A percentile compares a stretch with the other conserved stretches of the same genome.
phyloP scores from a whole-genome alignment of 805 yeast genomes.

The Pichia deserticola region DNA sequence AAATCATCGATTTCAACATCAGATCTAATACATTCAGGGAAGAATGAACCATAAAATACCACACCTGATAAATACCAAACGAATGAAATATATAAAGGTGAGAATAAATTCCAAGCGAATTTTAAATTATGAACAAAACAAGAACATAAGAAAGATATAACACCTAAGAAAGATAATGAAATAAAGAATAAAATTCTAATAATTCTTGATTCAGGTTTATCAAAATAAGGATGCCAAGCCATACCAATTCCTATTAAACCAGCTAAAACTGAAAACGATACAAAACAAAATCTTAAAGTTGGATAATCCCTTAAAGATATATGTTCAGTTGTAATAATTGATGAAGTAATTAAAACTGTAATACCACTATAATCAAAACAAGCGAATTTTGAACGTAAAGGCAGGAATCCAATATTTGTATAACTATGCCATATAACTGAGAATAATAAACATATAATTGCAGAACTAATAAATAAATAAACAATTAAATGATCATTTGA shows the following conservation, averaged over 20 bases:
- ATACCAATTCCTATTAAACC: constrained; percentile 69
- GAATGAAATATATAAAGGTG: constrained; percentile 67
- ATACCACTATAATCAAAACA: constrained; percentile 95
- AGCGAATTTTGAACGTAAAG: constrained; percentile 66
- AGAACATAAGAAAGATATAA: constrained; percentile 52
- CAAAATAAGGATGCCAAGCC: constrained; percentile 92
- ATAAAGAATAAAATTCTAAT: constrained; percentile 75
- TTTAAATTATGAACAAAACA: constrained; percentile 47
- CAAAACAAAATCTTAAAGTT: constrained; percentile 37
- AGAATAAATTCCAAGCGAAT: constrained; percentile 45
- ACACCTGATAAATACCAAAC: constrained; percentile 78
- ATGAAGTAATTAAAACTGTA: constrained; percentile 81
- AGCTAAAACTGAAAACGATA: constrained; percentile 53
- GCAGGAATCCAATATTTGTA: constrained; percentile 60
- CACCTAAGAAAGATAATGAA: constrained; percentile 70
- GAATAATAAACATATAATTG: constrained; percentile 67
- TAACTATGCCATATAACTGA: constrained; percentile 92
- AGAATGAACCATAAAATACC: constrained; percentile 74
- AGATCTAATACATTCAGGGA: constrained; percentile 83
- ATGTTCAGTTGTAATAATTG: constrained; percentile 81
- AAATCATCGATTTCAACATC: constrained; percentile 52
- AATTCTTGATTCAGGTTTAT: constrained; percentile 76
- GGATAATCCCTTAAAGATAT: constrained; percentile 62
- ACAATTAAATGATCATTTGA: constrained; percentile 43
- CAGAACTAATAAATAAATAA: constrained; percentile 60